These are phyloP conservation scores for Blastomyces silverae DNA, from an alignment of 2,329 filamentous ascomycete species.

Conservation along the genomic window DNA sequence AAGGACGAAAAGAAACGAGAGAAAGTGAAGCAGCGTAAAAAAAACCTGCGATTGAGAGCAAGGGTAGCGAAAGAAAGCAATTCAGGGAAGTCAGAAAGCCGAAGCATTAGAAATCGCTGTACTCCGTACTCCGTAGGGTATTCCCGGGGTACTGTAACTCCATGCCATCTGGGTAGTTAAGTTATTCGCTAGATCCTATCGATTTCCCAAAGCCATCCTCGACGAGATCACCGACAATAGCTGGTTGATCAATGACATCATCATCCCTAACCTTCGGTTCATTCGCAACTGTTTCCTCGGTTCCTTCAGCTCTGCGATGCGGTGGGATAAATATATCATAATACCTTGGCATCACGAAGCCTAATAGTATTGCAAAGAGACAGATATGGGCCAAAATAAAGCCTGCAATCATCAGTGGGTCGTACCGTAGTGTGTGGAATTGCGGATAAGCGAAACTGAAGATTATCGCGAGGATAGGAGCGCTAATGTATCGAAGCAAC, in stretches of 20 bases:
- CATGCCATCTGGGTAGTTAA: too few relatives aligned
- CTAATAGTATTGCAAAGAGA: conserved; percentile 44
- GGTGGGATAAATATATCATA: conserved; percentile 49
- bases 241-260: background rate
- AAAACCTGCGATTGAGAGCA: too few relatives aligned
- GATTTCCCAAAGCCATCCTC: background rate
- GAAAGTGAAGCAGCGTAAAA: background rate
- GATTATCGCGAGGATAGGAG: conserved; percentile 47
- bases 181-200: too few relatives aligned
- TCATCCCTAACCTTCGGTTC: conserved; percentile 7
- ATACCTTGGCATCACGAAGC: conserved; percentile 50
- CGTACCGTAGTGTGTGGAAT: conserved; percentile 45
- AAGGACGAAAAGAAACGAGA: background rate
- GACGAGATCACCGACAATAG: background rate
- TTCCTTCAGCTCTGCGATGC: conserved; percentile 44
- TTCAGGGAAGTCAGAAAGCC: too few relatives aligned
- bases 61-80: too few relatives aligned
- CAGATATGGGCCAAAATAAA: conserved; percentile 46
- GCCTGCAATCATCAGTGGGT: conserved; percentile 48
- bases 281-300: conserved; percentile 19
- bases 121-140: too few relatives aligned
- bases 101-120: too few relatives aligned
- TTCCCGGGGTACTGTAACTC: too few relatives aligned
- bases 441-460: conserved; percentile 49
- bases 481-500: conserved; percentile 47